phyloP scores from a whole-genome alignment of 371 early-diverging fungal genomes.

The Syncephalis plumigaleata region DNA sequence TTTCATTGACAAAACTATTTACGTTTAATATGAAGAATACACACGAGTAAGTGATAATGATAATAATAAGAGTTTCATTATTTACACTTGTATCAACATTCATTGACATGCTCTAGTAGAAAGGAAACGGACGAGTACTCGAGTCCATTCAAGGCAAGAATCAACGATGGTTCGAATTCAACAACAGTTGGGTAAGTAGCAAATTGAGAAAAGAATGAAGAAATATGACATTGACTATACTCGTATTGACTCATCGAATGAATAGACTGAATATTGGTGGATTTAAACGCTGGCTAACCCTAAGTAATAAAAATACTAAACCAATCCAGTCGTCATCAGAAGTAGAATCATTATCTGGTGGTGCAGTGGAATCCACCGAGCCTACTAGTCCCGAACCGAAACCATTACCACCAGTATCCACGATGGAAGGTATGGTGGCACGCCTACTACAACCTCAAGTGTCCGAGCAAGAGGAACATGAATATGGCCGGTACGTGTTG shows the following conservation, averaged over 20 bases:
- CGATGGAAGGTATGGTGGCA: conserved; percentile 27
- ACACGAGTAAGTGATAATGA: conserved; percentile 28
- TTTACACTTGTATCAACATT: conserved; percentile 1
- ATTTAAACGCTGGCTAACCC: conserved; percentile 10
- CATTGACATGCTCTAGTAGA: background rate
- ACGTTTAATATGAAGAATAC: conserved; percentile 77
- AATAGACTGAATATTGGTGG: conserved; percentile 13
- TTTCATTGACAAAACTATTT: conserved; percentile 55
- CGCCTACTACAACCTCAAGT: conserved; percentile 35
- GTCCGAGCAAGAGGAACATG: conserved; percentile 23
- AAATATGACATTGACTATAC: no score
- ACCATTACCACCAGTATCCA: conserved; percentile 16
- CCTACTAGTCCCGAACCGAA: conserved; percentile 5
- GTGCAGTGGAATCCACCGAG: background rate
- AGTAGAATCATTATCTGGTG: conserved; percentile 7
- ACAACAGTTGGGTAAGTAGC: conserved; percentile 2
- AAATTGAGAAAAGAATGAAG: conserved; percentile 6
- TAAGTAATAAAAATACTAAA: conserved; percentile 4
- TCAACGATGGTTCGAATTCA: conserved; percentile 3
- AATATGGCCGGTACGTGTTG: conserved; percentile 29
- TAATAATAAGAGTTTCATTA: no score
- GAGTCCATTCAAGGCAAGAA: conserved; percentile 30
- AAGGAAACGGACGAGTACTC: conserved; percentile 17
- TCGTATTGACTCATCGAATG: conserved; percentile 3
- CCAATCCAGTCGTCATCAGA: conserved; percentile 5